A percentile compares a stretch with the other conserved stretches of the same genome.
Evolutionary conservation across 305 asterid genomes (phyloP).

Genomic region (Solanum hybrid): DNA sequence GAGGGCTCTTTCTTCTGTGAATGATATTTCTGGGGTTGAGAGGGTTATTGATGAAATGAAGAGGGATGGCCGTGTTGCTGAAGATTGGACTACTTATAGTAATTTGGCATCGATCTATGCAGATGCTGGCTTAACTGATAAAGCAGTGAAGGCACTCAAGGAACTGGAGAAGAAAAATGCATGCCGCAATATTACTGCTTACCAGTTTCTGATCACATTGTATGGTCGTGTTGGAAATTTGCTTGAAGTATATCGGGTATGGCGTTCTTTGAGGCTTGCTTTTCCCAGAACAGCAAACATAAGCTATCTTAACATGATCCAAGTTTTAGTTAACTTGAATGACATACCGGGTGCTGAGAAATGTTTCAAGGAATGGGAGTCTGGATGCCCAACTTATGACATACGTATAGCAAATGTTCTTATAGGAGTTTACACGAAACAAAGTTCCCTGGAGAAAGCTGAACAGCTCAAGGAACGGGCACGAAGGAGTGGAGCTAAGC

Average conservation of each 20-base stretch:
- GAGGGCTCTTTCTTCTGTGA: conserved; percentile 80
- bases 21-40: conserved; percentile 75
- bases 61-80: conserved; percentile 77
- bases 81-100: conserved; percentile 90
- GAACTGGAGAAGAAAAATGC: conserved; percentile 71
- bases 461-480: conserved; percentile 46
- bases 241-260: conserved; percentile 67
- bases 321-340: conserved; percentile 57
- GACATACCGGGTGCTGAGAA: conserved; percentile 93
- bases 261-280: conserved; percentile 88
- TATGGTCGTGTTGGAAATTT: conserved; percentile 76
- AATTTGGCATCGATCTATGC: conserved; percentile 83
- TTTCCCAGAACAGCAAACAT: conserved; percentile 62
- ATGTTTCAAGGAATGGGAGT: conserved; percentile 76
- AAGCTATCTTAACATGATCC: conserved; percentile 85
- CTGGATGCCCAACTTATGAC: conserved; percentile 45
- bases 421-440: conserved; percentile 59
- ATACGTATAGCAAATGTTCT: conserved; percentile 67
- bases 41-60: conserved; percentile 90
- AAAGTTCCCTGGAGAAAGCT: conserved; percentile 51
- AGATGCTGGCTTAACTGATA: conserved; percentile 56
- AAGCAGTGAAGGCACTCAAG: conserved; percentile 76
- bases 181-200: conserved; percentile 38
- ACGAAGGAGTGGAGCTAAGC: conserved; percentile 47
- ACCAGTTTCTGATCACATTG: conserved; percentile 71